Base-by-base conservation (phyloP, 768 basidiomycete species). In the Hypsizygus marmoreus region DNA sequence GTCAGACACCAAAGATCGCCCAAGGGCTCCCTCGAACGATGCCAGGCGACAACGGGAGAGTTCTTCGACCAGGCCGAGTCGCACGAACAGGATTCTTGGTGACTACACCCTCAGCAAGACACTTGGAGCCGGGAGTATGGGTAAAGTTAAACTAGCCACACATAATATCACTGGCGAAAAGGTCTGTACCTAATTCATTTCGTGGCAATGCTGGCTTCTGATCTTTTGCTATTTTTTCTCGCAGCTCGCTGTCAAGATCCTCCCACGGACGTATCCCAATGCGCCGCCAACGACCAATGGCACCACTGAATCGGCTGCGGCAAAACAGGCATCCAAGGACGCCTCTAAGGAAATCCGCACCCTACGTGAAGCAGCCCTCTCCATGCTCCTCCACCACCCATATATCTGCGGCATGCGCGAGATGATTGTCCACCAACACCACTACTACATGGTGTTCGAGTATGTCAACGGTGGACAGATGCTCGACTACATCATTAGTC, bases 391-490 rank as follows among this genome's bases (percentile, higher is more conserved):
- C 23, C 93, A 98, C 61, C 97, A 99, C 62, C 97, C 97, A 2
- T 97, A 98, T 67, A 91, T 99, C 63, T 97, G 95, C 64, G 97
- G 97, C 45, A 99, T 98, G 95, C 88, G 92, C 56, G 93, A 95
- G 72, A 94, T 99, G 88, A 92, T 97, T 63, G 75, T 94, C 19
- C 95, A 97, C 70, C 90, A 91, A 50, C 87, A 99, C 59, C 95
- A 99, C 69, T 97, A 98, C 72, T 99, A 98, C 75, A 97, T 99
- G 93, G 91, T 97, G 8, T 93, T 90, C 65, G 97, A 99, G 67
- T 97, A 97, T 66, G 91, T 98, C 68, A 95, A 94, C 57, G 97
- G 97, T 24, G 97, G 97, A 0, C 97, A 99, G 76, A 94, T 99
- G 92, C 82, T 99, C 55, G 97, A 99, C 78, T 99, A 95, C 66